phyloP scores from a whole-genome alignment of 169 alveolate species.

The Babesia bigemina region DNA sequence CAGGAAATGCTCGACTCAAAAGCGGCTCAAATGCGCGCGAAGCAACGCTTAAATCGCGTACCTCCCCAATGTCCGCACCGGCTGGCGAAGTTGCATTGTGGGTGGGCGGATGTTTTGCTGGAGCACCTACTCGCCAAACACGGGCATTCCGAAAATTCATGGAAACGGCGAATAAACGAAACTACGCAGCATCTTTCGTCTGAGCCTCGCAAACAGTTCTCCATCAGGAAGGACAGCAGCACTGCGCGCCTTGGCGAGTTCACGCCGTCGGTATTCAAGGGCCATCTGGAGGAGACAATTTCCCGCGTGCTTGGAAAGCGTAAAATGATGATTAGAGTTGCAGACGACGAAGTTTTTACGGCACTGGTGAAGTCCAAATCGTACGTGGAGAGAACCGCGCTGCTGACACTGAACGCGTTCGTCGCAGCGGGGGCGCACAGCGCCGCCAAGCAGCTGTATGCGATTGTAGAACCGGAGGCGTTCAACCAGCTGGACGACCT shows the following conservation, averaged over 20 bases:
- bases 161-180: conserved; percentile 4
- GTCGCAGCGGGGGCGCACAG: conserved; percentile 5
- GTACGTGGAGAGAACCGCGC: conserved; percentile 19
- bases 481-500: conserved; percentile 42
- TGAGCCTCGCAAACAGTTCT: not conserved
- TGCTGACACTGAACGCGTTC: conserved; percentile 18
- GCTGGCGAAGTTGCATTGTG: not conserved
- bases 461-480: conserved; percentile 31
- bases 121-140: conserved; percentile 15
- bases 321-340: not conserved
- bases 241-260: conserved; percentile 2
- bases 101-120: not conserved
- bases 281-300: conserved; percentile 24
- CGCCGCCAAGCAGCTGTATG: conserved; percentile 44
- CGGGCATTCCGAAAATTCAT: conserved; percentile 25
- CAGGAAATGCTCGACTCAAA: not conserved
- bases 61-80: not conserved
- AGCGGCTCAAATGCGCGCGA: not conserved
- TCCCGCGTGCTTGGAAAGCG: conserved; percentile 6
- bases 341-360: not conserved
- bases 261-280: conserved; percentile 25
- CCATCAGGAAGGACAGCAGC: not conserved
- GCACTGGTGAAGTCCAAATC: conserved; percentile 26
- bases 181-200: not conserved
- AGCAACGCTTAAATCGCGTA: not conserved